phyloP scores from a whole-genome alignment of 2,329 filamentous ascomycete species.

The Clarireedia hainanense region DNA sequence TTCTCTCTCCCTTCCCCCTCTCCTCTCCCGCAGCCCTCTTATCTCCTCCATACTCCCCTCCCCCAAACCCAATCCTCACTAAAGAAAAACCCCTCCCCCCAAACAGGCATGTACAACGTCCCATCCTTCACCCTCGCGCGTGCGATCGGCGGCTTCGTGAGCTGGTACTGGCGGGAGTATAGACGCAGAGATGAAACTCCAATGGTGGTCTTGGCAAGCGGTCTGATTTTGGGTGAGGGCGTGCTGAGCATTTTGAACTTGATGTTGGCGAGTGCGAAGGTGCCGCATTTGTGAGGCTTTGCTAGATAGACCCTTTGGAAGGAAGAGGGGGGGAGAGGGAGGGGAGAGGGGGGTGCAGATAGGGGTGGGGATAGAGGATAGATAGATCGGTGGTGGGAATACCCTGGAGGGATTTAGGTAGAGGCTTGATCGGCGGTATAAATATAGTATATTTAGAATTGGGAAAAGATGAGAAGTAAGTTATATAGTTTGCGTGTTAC shows the following conservation, averaged over 20 bases:
- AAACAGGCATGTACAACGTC: conserved; percentile 86
- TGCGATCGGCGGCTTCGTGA: conserved; percentile 68
- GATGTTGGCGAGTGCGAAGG: conserved; percentile 64
- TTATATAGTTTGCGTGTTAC: no score
- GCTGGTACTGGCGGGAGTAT: conserved; percentile 67
- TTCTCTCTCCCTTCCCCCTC: neutral
- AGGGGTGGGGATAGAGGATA: no score
- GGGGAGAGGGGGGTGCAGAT: no score
- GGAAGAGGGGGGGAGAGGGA: no score
- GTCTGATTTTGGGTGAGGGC: conserved; percentile 87
- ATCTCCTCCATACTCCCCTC: no score
- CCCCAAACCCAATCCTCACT: neutral
- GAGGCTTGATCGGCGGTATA: no score
- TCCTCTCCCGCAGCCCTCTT: neutral
- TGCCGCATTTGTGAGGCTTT: conserved; percentile 54
- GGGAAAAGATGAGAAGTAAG: no score
- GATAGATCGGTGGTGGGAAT: no score
- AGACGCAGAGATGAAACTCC: conserved; percentile 55
- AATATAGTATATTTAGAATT: no score
- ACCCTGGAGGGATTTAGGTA: no score
- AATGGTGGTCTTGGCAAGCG: conserved; percentile 81
- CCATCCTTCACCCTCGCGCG: conserved; percentile 91
- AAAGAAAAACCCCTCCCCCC: neutral
- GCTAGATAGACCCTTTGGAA: no score
- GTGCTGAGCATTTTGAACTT: conserved; percentile 89